Conservation (phyloP, 2,329 filamentous ascomycete species). For the Cladosporium sp. region DNA sequence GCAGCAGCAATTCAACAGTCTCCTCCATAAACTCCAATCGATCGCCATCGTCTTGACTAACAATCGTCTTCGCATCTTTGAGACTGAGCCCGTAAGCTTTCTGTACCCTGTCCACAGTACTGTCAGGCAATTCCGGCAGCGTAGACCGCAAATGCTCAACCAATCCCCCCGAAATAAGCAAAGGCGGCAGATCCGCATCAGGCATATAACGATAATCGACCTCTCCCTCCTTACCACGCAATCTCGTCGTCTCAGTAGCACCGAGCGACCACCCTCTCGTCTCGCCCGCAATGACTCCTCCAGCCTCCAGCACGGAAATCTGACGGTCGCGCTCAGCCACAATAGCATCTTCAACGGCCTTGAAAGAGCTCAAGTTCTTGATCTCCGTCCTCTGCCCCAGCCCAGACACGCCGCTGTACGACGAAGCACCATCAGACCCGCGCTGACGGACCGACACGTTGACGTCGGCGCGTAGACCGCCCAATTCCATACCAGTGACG, state of each 20-base stretch:
- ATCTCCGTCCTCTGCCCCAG: conserved; percentile 92
- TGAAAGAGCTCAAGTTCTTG: conserved; percentile 94
- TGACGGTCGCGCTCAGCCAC: conserved; percentile 87
- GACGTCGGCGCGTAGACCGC: conserved; percentile 86
- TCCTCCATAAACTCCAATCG: conserved; percentile 78
- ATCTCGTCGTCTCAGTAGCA: conserved; percentile 70
- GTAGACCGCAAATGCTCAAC: conserved; percentile 59
- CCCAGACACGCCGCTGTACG: conserved; percentile 55
- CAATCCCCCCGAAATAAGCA: conserved; percentile 69
- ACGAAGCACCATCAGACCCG: conserved; percentile 34
- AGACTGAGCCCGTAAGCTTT: conserved; percentile 63
- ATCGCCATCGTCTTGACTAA: conserved; percentile 71
- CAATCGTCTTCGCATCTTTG: conserved; percentile 79
- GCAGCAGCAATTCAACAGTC: conserved; percentile 50
- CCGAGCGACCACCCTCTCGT: conserved; percentile 91
- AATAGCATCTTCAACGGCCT: conserved; percentile 91
- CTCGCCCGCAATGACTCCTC: conserved; percentile 74
- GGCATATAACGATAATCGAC: conserved; percentile 99
- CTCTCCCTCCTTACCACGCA: conserved; percentile 92
- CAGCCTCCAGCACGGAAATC: conserved; percentile 71
- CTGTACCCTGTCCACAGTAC: conserved; percentile 51
- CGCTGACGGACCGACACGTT: conserved; percentile 81
- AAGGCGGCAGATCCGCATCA: conserved; percentile 80
- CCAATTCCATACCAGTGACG: conserved; percentile 87
- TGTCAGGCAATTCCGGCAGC: conserved; percentile 69